Conservation (phyloP, 148 eudicot genomes). For the Persicaria tinctoria region DNA sequence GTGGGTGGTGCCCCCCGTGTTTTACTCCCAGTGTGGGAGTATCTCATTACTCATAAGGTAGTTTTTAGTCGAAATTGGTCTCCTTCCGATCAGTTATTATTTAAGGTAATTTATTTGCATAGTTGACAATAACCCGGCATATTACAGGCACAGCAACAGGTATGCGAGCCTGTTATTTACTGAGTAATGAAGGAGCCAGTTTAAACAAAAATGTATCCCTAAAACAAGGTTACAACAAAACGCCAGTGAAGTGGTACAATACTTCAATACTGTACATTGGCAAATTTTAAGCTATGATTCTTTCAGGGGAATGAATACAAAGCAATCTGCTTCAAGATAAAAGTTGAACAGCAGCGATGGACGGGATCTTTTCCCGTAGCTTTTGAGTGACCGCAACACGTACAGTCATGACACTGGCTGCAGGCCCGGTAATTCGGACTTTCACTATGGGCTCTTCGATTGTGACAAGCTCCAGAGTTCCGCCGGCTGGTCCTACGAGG, state of each 20-base stretch:
- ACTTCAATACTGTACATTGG: not conserved
- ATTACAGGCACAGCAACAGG: not conserved
- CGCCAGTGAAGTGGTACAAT: not conserved
- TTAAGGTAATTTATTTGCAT: not conserved
- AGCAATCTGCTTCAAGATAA: conserved; percentile 25
- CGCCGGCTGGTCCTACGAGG: conserved; percentile 85
- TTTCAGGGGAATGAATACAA: not conserved
- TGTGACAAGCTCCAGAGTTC: conserved; percentile 60
- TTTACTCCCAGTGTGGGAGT: too few relatives aligned
- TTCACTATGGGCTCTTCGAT: conserved; percentile 93
- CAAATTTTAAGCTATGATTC: conserved; percentile 3
- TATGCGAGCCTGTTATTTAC: not conserved
- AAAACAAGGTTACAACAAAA: not conserved
- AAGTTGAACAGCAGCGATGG: conserved; percentile 96
- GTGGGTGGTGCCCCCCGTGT: too few relatives aligned
- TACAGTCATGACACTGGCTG: conserved; percentile 93
- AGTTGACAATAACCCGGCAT: not conserved
- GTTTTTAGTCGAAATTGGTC: too few relatives aligned
- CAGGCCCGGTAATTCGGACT: conserved; percentile 75
- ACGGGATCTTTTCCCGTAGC: conserved; percentile 78
- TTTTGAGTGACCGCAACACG: conserved; percentile 95
- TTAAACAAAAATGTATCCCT: not conserved
- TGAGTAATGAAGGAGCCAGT: not conserved
- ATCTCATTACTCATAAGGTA: too few relatives aligned
- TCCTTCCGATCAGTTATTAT: not conserved